Evolutionary conservation across 768 basidiomycete genomes (phyloP).

Genomic region (Boletus vermiculosoides): DNA sequence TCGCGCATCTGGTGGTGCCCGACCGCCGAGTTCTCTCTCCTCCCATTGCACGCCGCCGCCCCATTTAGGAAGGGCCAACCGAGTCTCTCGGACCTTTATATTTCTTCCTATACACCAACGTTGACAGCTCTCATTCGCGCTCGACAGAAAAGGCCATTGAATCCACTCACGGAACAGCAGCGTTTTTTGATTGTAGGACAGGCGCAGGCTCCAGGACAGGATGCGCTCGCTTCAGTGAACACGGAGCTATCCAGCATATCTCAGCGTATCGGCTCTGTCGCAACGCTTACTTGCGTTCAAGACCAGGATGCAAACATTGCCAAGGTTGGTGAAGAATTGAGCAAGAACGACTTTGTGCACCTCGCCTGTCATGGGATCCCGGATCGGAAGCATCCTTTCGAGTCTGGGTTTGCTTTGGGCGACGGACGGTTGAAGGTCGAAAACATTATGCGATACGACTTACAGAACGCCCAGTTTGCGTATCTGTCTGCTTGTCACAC

Average conservation of each 20-base stretch:
- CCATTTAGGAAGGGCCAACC: neutral
- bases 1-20: neutral
- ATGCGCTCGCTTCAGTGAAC: too few relatives aligned
- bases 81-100: neutral
- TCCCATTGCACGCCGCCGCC: neutral
- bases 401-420: neutral
- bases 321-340: too few relatives aligned
- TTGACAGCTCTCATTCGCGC: neutral
- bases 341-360: too few relatives aligned
- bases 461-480: slow-evolving; percentile 9
- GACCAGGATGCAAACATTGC: too few relatives aligned
- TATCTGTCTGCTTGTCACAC: neutral
- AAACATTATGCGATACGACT: slow-evolving; percentile 3
- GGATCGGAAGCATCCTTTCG: neutral
- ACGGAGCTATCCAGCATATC: too few relatives aligned
- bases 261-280: too few relatives aligned
- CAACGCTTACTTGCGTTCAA: too few relatives aligned
- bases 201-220: neutral
- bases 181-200: neutral
- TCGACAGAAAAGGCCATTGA: neutral
- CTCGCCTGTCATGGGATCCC: slow-evolving; percentile 20
- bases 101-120: neutral
- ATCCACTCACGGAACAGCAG: neutral
- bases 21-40: neutral
- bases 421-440: slow-evolving; percentile 1